These are phyloP conservation scores for Colletotrichum spinosum DNA, from an alignment of 2,329 filamentous ascomycete genomes.

Conservation along the genomic window DNA sequence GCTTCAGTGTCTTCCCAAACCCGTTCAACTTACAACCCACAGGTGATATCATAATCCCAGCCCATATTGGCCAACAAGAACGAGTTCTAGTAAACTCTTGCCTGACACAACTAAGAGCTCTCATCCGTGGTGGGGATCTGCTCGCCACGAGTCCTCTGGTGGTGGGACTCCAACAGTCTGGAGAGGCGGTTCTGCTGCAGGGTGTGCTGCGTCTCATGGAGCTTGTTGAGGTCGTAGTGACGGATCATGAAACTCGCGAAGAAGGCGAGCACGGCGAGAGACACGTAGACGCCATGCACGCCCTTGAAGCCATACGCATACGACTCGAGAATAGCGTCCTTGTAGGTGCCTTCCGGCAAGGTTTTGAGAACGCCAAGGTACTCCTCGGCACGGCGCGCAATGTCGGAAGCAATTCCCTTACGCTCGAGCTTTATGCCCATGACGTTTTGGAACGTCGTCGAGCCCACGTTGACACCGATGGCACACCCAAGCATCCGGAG, in stretches of 20 bases:
- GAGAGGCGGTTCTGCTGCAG: constrained; percentile 32
- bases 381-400: constrained; percentile 33
- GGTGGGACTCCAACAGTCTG: constrained; percentile 16
- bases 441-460: constrained; percentile 40
- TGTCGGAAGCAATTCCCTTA: constrained; percentile 31
- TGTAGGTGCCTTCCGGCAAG: constrained; percentile 33
- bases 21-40: background rate
- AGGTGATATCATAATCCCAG: no score
- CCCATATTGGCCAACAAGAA: background rate
- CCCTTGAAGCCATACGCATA: constrained; percentile 37
- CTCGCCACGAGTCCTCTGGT: constrained; percentile 3
- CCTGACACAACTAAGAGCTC: constrained; percentile 2
- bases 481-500: constrained; percentile 38
- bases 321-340: constrained; percentile 29
- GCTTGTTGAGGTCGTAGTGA: constrained; percentile 35
- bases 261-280: constrained; percentile 31
- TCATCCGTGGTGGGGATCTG: constrained; percentile 24
- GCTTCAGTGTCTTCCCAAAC: background rate
- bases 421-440: constrained; percentile 37
- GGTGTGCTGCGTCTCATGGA: constrained; percentile 33
- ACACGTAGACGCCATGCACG: constrained; percentile 34
- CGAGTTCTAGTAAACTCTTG: constrained; percentile 2
- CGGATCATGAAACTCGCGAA: constrained; percentile 33
- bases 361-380: constrained; percentile 32
- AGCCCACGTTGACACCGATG: constrained; percentile 39